Base-by-base conservation (phyloP, 805 yeast genomes). In the Saturnispora quitensis region DNA sequence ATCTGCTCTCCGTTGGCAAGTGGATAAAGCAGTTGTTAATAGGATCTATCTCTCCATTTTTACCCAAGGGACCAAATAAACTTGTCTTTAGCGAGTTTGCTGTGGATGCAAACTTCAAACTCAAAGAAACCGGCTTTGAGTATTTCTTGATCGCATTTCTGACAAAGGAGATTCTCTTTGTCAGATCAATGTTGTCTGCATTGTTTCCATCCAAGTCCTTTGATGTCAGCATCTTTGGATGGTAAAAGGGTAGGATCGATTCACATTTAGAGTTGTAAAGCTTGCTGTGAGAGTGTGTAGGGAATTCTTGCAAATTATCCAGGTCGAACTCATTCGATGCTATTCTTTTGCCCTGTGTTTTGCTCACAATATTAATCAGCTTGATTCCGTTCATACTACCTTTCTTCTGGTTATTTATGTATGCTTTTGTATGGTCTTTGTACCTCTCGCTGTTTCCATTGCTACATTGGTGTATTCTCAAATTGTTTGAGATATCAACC, bases 101-200 rank as follows among this genome's bases (percentile, higher is more conserved):
- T 35, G 50, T 28, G n/a, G 47, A n/a, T 17, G 36, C 36, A 34
- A 18, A 40, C 4, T 47, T 44, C 17, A 25, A 20, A 3, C 28
- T 22, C 5, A 36, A 33, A 18, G 48, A 47, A 13, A 56, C n/a
- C 22, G 58, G 60, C 24, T 51, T 46, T 5, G 51, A 45, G 36
- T 57, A 59, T 36, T 59, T 60, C 18, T 53, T 56, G 12, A 54
- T 51, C 0, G 50, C 20, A 35, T 60, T 59, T 36, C 47, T 55
- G 8, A 40, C 33, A 48, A 53, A 51, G 2, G 27, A 50, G 3
- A 51, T 43, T 9, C 50, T 48, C 1, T 27, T 25, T 1, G 60
- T 57, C 5, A 52, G 48, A 48, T 58, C 61, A 34, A 54, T 34
- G 34, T 38, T 48, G 47, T 56, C 48, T 18, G 10, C 22, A 27